Percentiles rank a stretch among this genome's conserved stretches.
Conservation (phyloP, 2,329 filamentous ascomycete genomes). For the Xylaria sp. region DNA sequence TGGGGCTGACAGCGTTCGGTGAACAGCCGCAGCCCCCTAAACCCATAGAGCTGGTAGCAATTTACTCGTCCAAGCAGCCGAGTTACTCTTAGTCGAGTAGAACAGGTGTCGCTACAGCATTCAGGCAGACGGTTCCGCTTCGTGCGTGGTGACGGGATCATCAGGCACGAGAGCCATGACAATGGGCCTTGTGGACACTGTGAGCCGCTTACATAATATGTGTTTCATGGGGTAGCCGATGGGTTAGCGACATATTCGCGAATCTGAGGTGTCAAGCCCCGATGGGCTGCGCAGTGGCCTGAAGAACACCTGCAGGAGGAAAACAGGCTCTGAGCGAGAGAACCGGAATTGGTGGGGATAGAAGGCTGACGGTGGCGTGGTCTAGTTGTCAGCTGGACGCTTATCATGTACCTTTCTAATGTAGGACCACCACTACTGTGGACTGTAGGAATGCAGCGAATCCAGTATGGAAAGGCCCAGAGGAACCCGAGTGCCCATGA, state of each 20-base stretch:
- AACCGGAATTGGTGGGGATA: constrained; percentile 13
- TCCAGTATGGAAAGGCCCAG: neutral
- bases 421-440: neutral
- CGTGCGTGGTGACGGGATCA: constrained; percentile 28
- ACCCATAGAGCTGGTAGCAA: constrained; percentile 3
- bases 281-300: constrained; percentile 14
- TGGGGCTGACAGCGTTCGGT: constrained; percentile 15
- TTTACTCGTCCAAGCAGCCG: too few species aligned
- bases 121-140: constrained; percentile 43
- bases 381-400: constrained; percentile 24
- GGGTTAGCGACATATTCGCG: constrained; percentile 20
- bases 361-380: constrained; percentile 21
- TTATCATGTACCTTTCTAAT: neutral
- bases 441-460: neutral
- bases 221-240: constrained; percentile 20
- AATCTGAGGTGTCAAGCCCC: constrained; percentile 18
- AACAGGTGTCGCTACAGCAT: constrained; percentile 16
- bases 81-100: constrained; percentile 14
- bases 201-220: constrained; percentile 15
- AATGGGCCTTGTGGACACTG: constrained; percentile 20
- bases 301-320: constrained; percentile 10
- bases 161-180: constrained; percentile 31
- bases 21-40: constrained; percentile 5
- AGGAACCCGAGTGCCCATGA: too few species aligned
- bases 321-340: constrained; percentile 12